phyloP scores from a whole-genome alignment of 345 rosid genomes.

The Lepidium africanum region DNA sequence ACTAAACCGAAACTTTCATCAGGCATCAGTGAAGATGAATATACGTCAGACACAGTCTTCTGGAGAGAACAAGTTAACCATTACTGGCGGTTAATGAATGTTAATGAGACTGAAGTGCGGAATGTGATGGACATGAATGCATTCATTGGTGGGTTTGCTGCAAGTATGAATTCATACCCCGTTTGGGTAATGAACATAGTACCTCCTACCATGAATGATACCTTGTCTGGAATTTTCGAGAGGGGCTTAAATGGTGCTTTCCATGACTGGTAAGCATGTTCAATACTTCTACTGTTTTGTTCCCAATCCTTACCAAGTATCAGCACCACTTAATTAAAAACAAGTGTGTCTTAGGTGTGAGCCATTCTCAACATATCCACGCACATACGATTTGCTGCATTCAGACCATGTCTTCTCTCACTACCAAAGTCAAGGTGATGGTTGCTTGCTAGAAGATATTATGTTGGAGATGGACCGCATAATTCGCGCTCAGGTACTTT shows the following conservation, averaged over 20 bases:
- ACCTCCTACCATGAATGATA: constrained; percentile 60
- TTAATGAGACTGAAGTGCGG: constrained; percentile 42
- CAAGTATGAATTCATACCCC: constrained; percentile 52
- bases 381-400: constrained; percentile 79
- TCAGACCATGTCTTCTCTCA: constrained; percentile 59
- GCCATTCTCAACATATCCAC: constrained; percentile 93
- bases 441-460: constrained; percentile 71
- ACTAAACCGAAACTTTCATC: constrained; percentile 5
- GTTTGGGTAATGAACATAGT: constrained; percentile 95
- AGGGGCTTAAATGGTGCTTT: constrained; percentile 73
- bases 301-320: background rate
- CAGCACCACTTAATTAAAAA: background rate
- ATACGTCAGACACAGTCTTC: constrained; percentile 42
- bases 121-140: constrained; percentile 96
- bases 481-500: constrained; percentile 67
- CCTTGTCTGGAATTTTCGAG: constrained; percentile 65
- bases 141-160: constrained; percentile 71
- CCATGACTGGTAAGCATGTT: constrained; percentile 76
- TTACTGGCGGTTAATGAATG: constrained; percentile 68
- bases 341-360: constrained; percentile 55
- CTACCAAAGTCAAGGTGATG: constrained; percentile 42
- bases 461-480: constrained; percentile 94
- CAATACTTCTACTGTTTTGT: background rate
- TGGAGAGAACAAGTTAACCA: constrained; percentile 68
- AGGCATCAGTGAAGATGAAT: constrained; percentile 66